phyloP scores from a whole-genome alignment of 148 eudicot species.

The Vaccinium myrtillus region DNA sequence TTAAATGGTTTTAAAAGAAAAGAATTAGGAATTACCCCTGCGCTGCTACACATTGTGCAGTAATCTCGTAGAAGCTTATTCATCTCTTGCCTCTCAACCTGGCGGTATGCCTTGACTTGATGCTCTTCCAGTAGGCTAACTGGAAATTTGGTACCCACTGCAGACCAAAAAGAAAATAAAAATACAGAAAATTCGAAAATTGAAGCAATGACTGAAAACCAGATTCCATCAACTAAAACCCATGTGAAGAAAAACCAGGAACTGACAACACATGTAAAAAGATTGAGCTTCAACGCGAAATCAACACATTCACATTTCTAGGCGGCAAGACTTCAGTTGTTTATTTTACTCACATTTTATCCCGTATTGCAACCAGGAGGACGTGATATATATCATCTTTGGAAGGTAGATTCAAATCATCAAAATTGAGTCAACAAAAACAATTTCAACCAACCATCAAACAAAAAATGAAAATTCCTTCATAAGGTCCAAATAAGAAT shows the following conservation, averaged over 20 bases:
- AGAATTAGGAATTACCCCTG: constrained; percentile 50
- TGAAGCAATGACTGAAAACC: too few relatives aligned
- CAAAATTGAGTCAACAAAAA: neutral
- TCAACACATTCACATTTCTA: neutral
- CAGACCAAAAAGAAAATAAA: constrained; percentile 17
- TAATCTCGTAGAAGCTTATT: constrained; percentile 40
- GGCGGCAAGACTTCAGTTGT: neutral
- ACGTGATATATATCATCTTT: neutral
- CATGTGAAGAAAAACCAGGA: neutral
- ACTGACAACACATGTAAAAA: neutral
- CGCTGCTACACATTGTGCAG: constrained; percentile 40
- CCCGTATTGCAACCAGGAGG: neutral
- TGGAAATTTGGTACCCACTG: constrained; percentile 68
- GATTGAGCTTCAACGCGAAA: neutral
- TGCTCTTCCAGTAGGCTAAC: constrained; percentile 39
- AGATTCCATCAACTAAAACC: neutral
- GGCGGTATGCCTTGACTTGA: constrained; percentile 43
- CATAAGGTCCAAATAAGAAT: neutral
- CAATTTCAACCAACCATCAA: neutral
- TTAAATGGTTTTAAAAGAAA: neutral
- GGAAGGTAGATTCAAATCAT: neutral
- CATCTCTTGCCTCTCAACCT: constrained; percentile 53
- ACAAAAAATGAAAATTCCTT: neutral
- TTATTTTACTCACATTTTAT: neutral
- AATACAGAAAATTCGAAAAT: neutral